Conservation (phyloP, 164 flowering plant genomes). For the Berberis thunbergii region DNA sequence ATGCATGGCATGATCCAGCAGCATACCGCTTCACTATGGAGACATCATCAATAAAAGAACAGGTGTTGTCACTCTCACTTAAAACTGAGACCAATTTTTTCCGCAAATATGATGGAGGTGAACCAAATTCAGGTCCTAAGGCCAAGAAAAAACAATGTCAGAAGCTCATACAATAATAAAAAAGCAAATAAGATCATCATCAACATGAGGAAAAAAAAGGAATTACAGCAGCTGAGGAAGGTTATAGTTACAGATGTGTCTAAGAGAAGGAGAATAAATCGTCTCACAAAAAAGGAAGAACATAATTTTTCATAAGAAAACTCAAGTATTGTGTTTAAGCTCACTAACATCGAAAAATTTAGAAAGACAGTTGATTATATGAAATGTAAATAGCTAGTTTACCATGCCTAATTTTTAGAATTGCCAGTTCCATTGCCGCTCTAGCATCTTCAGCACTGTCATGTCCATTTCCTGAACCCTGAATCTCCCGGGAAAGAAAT, state of each 20-base stretch:
- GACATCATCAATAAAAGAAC: conserved; percentile 74
- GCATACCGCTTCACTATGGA: conserved; percentile 83
- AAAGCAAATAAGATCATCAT: not conserved
- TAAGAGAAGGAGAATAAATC: too few species aligned
- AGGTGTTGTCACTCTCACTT: conserved; percentile 59
- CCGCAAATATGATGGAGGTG: conserved; percentile 54
- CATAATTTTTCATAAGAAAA: not conserved
- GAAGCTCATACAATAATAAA: not conserved
- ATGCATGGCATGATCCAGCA: conserved; percentile 62
- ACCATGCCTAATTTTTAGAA: conserved; percentile 77
- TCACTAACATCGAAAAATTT: not conserved
- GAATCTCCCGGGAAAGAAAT: conserved; percentile 81
- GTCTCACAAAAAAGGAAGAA: too few species aligned
- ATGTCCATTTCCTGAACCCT: conserved; percentile 75
- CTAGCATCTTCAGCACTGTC: conserved; percentile 97
- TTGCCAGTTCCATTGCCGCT: conserved; percentile 85
- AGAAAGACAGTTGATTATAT: not conserved
- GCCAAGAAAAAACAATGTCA: not conserved
- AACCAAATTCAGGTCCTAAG: conserved; percentile 87
- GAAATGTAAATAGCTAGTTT: conserved; percentile 14
- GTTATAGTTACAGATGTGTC: not conserved
- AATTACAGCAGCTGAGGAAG: not conserved
- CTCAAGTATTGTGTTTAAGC: not conserved
- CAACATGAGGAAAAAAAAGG: not conserved
- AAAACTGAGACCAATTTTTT: conserved; percentile 69